These are phyloP conservation scores for Eremochloa ophiuroides DNA, from an alignment of 176 grass and related monocot species.

Conservation along the genomic window DNA sequence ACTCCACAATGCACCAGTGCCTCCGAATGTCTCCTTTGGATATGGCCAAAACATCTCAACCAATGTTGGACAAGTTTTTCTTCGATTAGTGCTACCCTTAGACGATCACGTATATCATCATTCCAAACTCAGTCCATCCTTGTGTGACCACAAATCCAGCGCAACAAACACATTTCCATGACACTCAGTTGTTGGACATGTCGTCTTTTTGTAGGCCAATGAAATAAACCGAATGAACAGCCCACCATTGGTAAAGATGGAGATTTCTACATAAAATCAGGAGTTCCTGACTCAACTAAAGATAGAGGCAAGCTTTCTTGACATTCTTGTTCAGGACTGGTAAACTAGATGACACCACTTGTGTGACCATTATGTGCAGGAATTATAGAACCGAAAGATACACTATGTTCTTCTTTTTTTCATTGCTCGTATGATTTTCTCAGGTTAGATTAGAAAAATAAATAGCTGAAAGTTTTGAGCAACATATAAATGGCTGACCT, in stretches of 20 bases:
- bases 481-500: constrained; percentile 31
- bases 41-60: too few species aligned
- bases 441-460: background rate
- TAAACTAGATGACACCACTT: background rate
- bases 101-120: too few species aligned
- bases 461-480: background rate
- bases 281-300: background rate
- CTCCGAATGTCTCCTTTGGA: too few species aligned
- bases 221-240: background rate
- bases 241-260: background rate
- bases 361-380: background rate
- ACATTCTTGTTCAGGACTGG: background rate
- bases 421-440: background rate
- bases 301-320: background rate
- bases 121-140: too few species aligned
- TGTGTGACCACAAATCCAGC: too few species aligned
- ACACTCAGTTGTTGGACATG: too few species aligned
- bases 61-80: too few species aligned
- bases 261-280: background rate
- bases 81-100: too few species aligned
- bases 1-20: too few species aligned
- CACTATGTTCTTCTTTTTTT: background rate
- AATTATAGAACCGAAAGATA: background rate
- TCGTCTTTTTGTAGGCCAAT: too few species aligned
- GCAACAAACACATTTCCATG: too few species aligned